These are phyloP conservation scores for Zychaea mexicana DNA, from an alignment of 371 early-diverging fungal genomes.

Conservation along the genomic window DNA sequence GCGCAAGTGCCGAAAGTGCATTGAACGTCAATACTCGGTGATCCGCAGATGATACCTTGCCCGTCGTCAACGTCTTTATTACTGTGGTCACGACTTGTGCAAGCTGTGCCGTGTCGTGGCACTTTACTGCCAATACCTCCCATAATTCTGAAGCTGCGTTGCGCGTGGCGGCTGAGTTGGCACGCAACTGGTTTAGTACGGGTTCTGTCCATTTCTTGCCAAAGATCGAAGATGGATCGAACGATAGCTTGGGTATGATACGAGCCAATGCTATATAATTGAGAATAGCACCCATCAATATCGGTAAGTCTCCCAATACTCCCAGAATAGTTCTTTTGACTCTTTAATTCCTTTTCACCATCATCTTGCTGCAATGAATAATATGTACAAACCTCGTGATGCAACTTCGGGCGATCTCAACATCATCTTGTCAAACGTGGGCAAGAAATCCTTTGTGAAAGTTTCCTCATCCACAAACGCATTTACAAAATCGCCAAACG, in stretches of 20 bases:
- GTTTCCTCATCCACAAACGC: constrained; percentile 51
- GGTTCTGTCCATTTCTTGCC: constrained; percentile 67
- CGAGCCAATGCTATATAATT: constrained; percentile 58
- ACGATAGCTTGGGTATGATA: constrained; percentile 52
- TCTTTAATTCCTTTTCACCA: neutral
- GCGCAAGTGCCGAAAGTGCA: constrained; percentile 52
- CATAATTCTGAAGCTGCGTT: constrained; percentile 60
- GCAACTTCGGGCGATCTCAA: constrained; percentile 89
- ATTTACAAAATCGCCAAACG: constrained; percentile 64
- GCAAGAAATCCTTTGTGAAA: constrained; percentile 56
- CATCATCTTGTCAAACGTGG: constrained; percentile 72
- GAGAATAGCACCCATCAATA: too few relatives aligned
- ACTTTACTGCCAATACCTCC: constrained; percentile 50
- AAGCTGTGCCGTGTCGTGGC: constrained; percentile 52
- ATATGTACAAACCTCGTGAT: constrained; percentile 70
- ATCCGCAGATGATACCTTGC: constrained; percentile 66
- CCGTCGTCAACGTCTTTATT: constrained; percentile 56
- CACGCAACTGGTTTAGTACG: constrained; percentile 68
- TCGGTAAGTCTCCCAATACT: neutral
- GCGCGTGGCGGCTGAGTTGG: constrained; percentile 65
- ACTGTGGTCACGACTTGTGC: constrained; percentile 63
- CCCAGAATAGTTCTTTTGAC: neutral
- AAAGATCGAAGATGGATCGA: constrained; percentile 67
- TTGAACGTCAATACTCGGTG: constrained; percentile 64
- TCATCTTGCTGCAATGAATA: constrained; percentile 4